Evolutionary conservation across 2,329 filamentous ascomycete species (phyloP).

Genomic region (Pseudogymnoascus sp.): DNA sequence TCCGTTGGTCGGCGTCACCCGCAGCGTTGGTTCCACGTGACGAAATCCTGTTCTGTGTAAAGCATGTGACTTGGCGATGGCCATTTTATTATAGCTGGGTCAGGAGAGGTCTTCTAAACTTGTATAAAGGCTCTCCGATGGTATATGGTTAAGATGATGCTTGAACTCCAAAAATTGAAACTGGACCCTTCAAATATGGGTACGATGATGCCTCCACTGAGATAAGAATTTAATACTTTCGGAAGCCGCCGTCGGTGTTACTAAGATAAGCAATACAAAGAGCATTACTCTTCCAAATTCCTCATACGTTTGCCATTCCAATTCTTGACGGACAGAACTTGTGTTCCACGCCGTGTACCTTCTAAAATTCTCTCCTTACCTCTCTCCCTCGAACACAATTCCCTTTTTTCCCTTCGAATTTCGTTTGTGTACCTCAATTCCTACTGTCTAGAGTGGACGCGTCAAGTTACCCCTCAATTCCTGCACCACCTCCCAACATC

Average conservation of each 20-base stretch:
- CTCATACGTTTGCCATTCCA: neutral
- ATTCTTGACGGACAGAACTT: neutral
- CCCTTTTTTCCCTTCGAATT: neutral
- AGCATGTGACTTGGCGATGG: neutral
- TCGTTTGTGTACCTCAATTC: neutral
- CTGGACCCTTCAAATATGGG: neutral
- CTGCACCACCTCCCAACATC: neutral
- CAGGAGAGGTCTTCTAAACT: neutral
- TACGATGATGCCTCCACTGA: neutral
- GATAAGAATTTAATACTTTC: neutral
- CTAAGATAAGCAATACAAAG: slow-evolving; percentile 3
- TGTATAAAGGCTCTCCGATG: neutral
- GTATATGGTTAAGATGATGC: neutral
- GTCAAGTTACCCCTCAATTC: neutral
- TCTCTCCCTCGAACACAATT: neutral
- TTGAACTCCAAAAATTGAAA: neutral
- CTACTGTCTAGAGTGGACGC: neutral
- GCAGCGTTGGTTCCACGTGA: neutral
- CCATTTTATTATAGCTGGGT: neutral
- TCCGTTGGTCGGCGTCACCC: neutral
- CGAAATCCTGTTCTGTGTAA: neutral
- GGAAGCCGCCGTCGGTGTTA: neutral
- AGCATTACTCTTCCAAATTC: neutral
- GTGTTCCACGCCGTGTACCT: neutral
- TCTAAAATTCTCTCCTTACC: neutral